A percentile compares a stretch with the other conserved stretches of the same genome.
These are phyloP conservation scores for Chaetomiaceae sp. DNA, from an alignment of 2,329 filamentous ascomycete genomes.

Conservation along the genomic window DNA sequence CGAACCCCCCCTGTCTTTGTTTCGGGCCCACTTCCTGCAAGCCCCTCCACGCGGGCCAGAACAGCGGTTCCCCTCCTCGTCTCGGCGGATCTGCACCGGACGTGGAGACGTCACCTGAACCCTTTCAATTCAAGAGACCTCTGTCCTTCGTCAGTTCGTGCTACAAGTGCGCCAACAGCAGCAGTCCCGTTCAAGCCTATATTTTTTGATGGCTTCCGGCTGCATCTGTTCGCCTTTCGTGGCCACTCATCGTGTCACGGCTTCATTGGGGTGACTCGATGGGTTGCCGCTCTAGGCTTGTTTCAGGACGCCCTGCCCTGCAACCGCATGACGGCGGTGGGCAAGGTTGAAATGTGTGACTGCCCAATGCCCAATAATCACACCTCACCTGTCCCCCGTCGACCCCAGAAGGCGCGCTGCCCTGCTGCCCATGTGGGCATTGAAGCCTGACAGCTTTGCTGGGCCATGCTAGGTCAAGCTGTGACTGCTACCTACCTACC, in stretches of 20 bases:
- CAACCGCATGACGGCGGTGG: constrained; percentile 23
- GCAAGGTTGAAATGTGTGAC: constrained; percentile 25
- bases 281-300: constrained; percentile 22
- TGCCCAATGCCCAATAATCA: constrained; percentile 30
- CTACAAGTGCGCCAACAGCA: not conserved
- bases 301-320: constrained; percentile 26
- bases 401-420: constrained; percentile 4
- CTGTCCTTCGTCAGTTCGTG: not conserved
- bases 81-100: not conserved
- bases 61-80: not conserved
- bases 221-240: not conserved
- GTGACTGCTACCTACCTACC: no score
- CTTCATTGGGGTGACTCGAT: constrained; percentile 21
- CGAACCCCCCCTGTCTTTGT: constrained; percentile 3
- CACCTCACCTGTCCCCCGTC: constrained; percentile 13
- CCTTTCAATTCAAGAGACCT: not conserved
- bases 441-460: constrained; percentile 17
- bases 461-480: not conserved
- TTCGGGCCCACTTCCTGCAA: constrained; percentile 14
- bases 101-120: not conserved
- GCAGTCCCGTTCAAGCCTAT: no score
- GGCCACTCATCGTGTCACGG: not conserved
- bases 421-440: constrained; percentile 1
- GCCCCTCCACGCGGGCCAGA: constrained; percentile 7
- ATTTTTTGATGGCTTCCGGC: not conserved